These are phyloP conservation scores for Trichosporon sp. DNA, from an alignment of 1,284 basidiomycete species.

Conservation along the genomic window DNA sequence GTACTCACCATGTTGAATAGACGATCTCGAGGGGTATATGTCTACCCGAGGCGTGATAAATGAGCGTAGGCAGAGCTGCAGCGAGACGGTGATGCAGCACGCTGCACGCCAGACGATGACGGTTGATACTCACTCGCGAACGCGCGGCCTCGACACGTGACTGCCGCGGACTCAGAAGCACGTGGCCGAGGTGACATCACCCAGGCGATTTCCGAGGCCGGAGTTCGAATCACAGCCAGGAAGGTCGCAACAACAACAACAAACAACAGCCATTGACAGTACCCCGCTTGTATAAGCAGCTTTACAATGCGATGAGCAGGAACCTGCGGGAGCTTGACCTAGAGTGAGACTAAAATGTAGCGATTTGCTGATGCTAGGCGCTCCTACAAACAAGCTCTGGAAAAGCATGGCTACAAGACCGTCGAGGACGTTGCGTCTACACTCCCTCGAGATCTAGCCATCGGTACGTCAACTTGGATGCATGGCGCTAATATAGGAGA, in stretches of 20 bases:
- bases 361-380: conserved; percentile 12
- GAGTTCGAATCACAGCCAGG: neutral
- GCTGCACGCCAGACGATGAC: neutral
- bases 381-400: conserved; percentile 31
- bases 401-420: conserved; percentile 34
- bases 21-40: conserved; percentile 1
- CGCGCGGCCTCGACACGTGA: neutral
- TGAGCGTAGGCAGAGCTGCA: neutral
- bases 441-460: conserved; percentile 25
- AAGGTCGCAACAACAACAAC: too few relatives aligned
- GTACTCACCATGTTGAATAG: neutral
- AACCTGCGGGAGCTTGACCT: conserved; percentile 13
- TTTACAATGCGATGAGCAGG: neutral
- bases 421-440: conserved; percentile 26
- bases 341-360: neutral
- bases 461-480: conserved; percentile 24
- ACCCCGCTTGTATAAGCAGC: neutral
- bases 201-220: neutral
- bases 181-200: neutral
- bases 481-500: conserved; percentile 19
- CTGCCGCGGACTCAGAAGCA: neutral
- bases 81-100: neutral
- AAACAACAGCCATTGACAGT: neutral
- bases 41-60: neutral
- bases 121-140: neutral